Evolutionary conservation across 768 basidiomycete species (phyloP), one percentile per base, ranked within the genome.

Genomic region (Albatrellus ellisii): DNA sequence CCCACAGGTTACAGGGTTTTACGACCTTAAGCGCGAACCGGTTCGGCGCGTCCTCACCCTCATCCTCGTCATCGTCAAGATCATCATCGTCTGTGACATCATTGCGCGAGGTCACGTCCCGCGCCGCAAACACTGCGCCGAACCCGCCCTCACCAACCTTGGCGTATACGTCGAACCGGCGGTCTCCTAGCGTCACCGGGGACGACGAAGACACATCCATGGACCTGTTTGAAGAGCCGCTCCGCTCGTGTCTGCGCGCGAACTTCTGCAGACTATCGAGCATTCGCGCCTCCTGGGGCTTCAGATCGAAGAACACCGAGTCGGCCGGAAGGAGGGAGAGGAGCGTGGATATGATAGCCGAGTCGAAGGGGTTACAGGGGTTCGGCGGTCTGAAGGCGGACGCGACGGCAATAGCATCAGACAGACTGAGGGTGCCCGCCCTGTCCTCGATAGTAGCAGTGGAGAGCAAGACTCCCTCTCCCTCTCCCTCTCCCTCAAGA

Each of bases 121-220:
- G 70, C 3, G 85, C 87, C 46, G 81, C 74, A 66, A 94, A 99
- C n/a, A 99, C 95, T 3, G 82, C 74, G 2, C 94, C 95, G 52
- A 94, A 99, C 0, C 92, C 89, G 4, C 95, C 95, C 62, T 99
- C 95, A 14, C 95, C 95, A 18, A 99, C 69, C 59, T 98, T 99
- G 47, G 83, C 83, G 3, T 69, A 63, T 4, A 97, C 75, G 41
- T 71, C 72, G 54, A 84, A 89, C 40, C 64, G 65, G 44, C 70
- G 72, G 3, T 69, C 79, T 34, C 68, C 68, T n/a, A 97, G 63
- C 14, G 61, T 63, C 31, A 98, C 56, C 17, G 71, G 52, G 56
- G 82, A 69, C 18, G 55, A 58, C 27, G 62, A 60, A 3, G 67
- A 57, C 6, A 60, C 54, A 21, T 57, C 57, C 9, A 47, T 46